Conservation (phyloP, 768 basidiomycete species). For the Naganishia vaughanmartiniae region DNA sequence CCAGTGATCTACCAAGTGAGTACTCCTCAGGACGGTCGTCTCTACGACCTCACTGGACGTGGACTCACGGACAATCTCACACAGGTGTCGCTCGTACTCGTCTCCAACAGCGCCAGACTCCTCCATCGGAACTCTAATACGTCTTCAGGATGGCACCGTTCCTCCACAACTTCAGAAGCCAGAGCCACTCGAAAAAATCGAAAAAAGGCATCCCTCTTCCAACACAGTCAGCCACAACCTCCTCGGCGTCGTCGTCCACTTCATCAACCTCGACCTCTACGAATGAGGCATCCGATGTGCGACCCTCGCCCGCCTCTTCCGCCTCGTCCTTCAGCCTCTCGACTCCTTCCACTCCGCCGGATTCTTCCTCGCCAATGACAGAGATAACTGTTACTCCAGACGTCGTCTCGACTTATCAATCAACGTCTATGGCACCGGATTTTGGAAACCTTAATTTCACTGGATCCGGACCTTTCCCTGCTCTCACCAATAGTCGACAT, state of each 20-base stretch:
- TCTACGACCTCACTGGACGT: not conserved
- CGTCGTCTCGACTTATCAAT: not conserved
- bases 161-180: conserved; percentile 2
- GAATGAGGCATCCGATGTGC: not conserved
- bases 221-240: not conserved
- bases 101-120: not conserved
- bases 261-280: conserved; percentile 7
- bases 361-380: not conserved
- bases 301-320: not conserved
- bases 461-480: conserved; percentile 7
- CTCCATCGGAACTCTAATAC: not conserved
- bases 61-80: not conserved
- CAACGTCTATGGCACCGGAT: not conserved
- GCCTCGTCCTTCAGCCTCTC: not conserved
- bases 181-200: not conserved
- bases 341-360: conserved; percentile 3
- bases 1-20: not conserved
- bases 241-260: not conserved
- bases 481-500: conserved; percentile 1
- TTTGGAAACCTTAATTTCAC: not conserved
- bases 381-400: not conserved
- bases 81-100: not conserved
- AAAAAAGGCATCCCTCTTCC: not conserved
- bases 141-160: not conserved
- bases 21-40: not conserved